phyloP scores from a whole-genome alignment of 129 eudicot species.

The Daucus carota region DNA sequence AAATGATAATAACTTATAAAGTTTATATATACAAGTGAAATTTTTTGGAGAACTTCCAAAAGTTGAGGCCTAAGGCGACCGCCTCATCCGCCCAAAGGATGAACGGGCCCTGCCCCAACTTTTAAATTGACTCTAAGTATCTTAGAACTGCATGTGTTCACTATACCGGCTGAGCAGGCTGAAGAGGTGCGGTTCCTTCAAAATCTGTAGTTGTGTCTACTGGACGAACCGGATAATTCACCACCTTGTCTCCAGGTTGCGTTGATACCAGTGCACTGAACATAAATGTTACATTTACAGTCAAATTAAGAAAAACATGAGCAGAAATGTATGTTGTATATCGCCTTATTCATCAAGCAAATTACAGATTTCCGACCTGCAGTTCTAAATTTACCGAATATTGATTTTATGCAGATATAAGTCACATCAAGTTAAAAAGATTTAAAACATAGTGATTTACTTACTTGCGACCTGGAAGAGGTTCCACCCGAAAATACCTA shows the following conservation, averaged over 20 bases:
- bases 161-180: conserved; percentile 84
- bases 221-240: conserved; percentile 87
- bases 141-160: neutral
- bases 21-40: neutral
- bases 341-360: neutral
- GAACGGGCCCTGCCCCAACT: neutral
- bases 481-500: conserved; percentile 91
- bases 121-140: neutral
- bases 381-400: neutral
- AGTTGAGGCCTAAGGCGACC: neutral
- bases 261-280: conserved; percentile 74
- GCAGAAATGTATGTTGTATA: conserved; percentile 10
- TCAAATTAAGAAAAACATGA: conserved; percentile 4
- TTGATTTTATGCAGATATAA: neutral
- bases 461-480: conserved; percentile 90
- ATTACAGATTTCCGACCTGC: neutral
- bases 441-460: conserved; percentile 4
- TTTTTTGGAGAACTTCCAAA: neutral
- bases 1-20: neutral
- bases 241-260: conserved; percentile 83
- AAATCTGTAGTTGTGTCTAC: conserved; percentile 91
- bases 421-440: conserved; percentile 1
- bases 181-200: conserved; percentile 89
- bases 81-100: neutral
- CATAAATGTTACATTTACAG: conserved; percentile 13